Evolutionary conservation across 495 filamentous ascomycete species (phyloP).

Genomic region (Neurospora sp.): DNA sequence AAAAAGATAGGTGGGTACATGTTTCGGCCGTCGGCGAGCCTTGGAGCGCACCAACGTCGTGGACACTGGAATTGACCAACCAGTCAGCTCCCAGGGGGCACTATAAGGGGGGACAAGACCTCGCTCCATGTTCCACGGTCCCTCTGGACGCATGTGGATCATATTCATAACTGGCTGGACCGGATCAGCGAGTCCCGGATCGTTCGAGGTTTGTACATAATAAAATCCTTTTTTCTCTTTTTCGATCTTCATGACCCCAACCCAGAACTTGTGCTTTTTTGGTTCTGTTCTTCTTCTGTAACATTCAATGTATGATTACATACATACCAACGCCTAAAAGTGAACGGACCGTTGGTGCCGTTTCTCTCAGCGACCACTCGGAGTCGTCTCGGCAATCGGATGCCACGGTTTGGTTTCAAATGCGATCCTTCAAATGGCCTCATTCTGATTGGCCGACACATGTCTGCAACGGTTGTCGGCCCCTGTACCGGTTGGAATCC

Average conservation of each 20-base stretch:
- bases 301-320: neutral
- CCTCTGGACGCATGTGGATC: neutral
- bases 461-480: neutral
- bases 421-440: neutral
- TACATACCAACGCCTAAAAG: neutral
- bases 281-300: neutral
- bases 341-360: neutral
- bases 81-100: neutral
- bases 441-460: neutral
- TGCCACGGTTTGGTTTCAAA: neutral
- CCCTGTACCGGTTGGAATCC: neutral
- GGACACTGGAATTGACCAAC: neutral
- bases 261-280: neutral
- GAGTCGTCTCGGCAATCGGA: neutral
- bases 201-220: neutral
- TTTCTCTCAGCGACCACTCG: neutral
- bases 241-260: neutral
- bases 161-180: neutral
- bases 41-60: neutral
- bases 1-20: neutral
- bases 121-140: neutral
- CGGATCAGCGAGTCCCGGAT: neutral
- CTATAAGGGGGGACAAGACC: neutral
- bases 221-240: neutral
- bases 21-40: neutral